These are phyloP conservation scores for Chalaropsis thielavioides DNA, from an alignment of 2,329 filamentous ascomycete species.

Conservation along the genomic window DNA sequence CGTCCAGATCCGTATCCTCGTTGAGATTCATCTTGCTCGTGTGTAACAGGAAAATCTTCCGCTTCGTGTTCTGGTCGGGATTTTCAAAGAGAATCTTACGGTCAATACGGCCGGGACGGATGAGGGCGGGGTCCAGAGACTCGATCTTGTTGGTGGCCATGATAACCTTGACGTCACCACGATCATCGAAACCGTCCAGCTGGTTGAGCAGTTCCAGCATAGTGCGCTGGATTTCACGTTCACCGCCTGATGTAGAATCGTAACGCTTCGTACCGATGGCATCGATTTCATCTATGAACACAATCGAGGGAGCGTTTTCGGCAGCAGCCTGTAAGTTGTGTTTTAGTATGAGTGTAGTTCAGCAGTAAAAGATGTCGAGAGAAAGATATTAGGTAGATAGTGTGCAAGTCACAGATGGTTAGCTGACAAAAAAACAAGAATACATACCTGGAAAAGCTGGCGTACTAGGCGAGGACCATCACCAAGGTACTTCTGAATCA, in stretches of 20 bases:
- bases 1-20: constrained; percentile 93
- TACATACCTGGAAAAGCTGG: constrained; percentile 71
- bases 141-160: constrained; percentile 99
- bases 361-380: no score
- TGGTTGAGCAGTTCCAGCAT: constrained; percentile 98
- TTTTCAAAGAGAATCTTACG: constrained; percentile 77
- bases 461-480: constrained; percentile 89
- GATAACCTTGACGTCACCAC: constrained; percentile 97
- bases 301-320: constrained; percentile 90
- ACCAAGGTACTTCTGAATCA: constrained; percentile 97
- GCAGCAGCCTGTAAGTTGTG: constrained; percentile 54
- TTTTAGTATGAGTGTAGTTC: constrained; percentile 12
- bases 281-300: constrained; percentile 99
- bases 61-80: constrained; percentile 67
- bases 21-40: constrained; percentile 97
- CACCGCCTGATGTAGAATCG: constrained; percentile 90
- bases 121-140: constrained; percentile 86
- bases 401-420: no score
- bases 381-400: no score
- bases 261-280: constrained; percentile 98
- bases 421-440: neutral
- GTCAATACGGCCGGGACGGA: constrained; percentile 94
- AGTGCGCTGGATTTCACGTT: constrained; percentile 92
- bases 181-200: constrained; percentile 95
- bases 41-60: constrained; percentile 97